phyloP scores from a whole-genome alignment of 192 early-diverging fungal genomes.

The Chytriomyces sp. region DNA sequence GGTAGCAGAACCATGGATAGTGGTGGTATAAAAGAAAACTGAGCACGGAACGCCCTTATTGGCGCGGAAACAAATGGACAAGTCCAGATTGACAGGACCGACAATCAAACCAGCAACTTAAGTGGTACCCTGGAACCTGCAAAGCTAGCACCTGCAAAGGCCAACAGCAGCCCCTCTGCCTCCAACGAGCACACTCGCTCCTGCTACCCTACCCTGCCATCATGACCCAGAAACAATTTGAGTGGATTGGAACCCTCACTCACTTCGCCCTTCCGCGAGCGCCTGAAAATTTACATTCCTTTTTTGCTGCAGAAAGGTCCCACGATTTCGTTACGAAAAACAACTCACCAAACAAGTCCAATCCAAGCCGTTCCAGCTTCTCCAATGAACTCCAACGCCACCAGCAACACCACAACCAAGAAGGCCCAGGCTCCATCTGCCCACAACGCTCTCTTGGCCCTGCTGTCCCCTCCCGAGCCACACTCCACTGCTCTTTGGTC shows the following conservation, averaged over 20 bases:
- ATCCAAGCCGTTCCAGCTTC: not conserved
- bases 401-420: not conserved
- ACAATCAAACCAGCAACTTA: too few species aligned
- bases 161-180: too few species aligned
- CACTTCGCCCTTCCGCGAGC: not conserved
- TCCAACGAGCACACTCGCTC: not conserved
- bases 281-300: not conserved
- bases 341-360: not conserved
- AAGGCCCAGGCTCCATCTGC: not conserved
- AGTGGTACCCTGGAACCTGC: too few species aligned
- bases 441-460: not conserved
- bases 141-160: too few species aligned
- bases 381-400: not conserved
- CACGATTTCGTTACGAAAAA: not conserved
- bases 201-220: not conserved
- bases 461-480: not conserved
- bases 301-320: not conserved
- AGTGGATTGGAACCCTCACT: not conserved
- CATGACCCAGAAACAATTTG: not conserved
- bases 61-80: too few species aligned
- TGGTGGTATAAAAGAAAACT: too few species aligned
- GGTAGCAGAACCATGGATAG: too few species aligned
- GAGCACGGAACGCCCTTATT: too few species aligned
- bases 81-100: too few species aligned
- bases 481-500: not conserved